Percentiles rank a stretch among this genome's conserved stretches.
These are phyloP conservation scores for Candida mattraensis DNA, from an alignment of 805 yeast species.

Conservation along the genomic window DNA sequence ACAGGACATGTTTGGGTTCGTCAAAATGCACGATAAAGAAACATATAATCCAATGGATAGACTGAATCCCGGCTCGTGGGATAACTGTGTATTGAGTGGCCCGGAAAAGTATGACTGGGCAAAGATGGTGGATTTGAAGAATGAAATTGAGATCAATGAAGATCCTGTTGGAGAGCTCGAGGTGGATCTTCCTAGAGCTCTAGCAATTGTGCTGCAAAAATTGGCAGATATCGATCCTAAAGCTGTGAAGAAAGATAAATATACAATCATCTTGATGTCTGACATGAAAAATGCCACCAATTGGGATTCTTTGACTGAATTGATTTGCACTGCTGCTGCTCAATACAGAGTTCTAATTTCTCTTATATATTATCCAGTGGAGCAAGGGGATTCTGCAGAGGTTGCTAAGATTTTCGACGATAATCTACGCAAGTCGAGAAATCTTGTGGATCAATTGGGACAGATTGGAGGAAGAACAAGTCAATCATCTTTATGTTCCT, in stretches of 20 bases:
- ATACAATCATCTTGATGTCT: constrained; percentile 20
- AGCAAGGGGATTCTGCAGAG: constrained; percentile 1
- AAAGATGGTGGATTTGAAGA: constrained; percentile 12
- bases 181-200: constrained; percentile 29
- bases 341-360: constrained; percentile 17
- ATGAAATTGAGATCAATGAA: constrained; percentile 17
- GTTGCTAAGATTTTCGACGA: constrained; percentile 3
- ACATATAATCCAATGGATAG: constrained; percentile 27
- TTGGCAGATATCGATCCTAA: constrained; percentile 16
- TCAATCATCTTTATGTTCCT: constrained; percentile 17
- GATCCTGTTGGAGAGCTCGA: constrained; percentile 21
- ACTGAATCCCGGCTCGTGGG: constrained; percentile 24
- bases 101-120: constrained; percentile 23
- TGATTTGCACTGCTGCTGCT: constrained; percentile 14
- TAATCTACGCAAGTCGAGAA: constrained; percentile 9
- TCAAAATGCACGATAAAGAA: constrained; percentile 26
- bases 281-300: constrained; percentile 15
- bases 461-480: constrained; percentile 14
- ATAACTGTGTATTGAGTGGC: constrained; percentile 19
- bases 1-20: constrained; percentile 26
- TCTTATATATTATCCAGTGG: constrained; percentile 17
- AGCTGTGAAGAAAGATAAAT: constrained; percentile 12
- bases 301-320: constrained; percentile 21
- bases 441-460: constrained; percentile 9
- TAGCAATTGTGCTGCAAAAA: constrained; percentile 27